Conservation (phyloP, 2,329 filamentous ascomycete species). For the Fusarium proliferatum region DNA sequence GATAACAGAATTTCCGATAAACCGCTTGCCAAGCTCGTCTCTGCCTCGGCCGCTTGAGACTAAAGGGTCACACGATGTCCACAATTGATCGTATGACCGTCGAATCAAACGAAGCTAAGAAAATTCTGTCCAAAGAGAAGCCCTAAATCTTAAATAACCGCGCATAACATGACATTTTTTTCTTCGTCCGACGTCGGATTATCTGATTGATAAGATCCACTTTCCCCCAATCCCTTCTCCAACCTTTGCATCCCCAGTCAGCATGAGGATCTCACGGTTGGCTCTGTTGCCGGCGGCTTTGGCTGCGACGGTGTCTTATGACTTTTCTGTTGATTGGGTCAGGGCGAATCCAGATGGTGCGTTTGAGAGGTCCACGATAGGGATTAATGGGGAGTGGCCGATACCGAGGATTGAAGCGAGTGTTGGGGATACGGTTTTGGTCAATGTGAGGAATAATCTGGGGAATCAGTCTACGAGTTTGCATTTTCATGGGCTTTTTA, state of each 20-base stretch:
- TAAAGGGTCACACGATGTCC: constrained; percentile 36
- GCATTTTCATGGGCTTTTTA: constrained; percentile 78
- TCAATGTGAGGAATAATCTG: constrained; percentile 69
- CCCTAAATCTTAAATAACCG: background rate
- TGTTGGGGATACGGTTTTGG: constrained; percentile 69
- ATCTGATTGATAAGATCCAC: constrained; percentile 36
- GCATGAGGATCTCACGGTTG: constrained; percentile 17
- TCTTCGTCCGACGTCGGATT: constrained; percentile 21
- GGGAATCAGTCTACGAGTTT: constrained; percentile 72
- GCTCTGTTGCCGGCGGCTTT: constrained; percentile 20
- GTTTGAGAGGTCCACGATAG: constrained; percentile 73
- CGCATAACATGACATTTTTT: constrained; percentile 2
- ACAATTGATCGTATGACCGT: constrained; percentile 23
- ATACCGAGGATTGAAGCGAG: constrained; percentile 73
- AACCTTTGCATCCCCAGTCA: constrained; percentile 1
- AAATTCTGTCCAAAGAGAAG: constrained; percentile 21
- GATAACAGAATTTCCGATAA: constrained; percentile 34
- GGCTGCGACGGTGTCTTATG: constrained; percentile 64
- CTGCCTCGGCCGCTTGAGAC: constrained; percentile 31
- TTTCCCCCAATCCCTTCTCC: background rate
- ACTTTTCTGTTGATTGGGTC: constrained; percentile 79
- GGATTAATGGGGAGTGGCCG: constrained; percentile 82
- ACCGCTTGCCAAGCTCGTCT: constrained; percentile 22
- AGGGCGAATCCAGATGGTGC: constrained; percentile 76
- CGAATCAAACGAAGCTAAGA: constrained; percentile 27